phyloP scores from a whole-genome alignment of 371 early-diverging fungal species.

The Syncephalastrum racemosum region DNA sequence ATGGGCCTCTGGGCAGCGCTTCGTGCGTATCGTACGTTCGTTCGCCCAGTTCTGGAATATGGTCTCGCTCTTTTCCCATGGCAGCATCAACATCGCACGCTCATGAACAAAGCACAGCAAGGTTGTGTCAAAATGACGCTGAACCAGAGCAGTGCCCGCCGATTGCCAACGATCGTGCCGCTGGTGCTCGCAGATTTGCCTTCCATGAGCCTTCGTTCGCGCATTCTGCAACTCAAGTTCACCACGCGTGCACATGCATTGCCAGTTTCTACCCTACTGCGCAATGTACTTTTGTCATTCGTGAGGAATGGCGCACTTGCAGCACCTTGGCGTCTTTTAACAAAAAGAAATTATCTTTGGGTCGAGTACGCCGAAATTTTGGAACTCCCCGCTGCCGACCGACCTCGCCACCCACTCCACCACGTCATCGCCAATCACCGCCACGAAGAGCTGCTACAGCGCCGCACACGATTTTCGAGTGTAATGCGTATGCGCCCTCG shows the following conservation, averaged over 20 bases:
- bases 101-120: neutral
- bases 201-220: neutral
- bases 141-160: neutral
- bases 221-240: constrained; percentile 9
- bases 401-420: too few relatives aligned
- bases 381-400: too few relatives aligned
- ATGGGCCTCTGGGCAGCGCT: constrained; percentile 3
- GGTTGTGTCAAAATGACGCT: neutral
- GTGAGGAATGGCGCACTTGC: too few relatives aligned
- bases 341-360: too few relatives aligned
- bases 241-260: neutral
- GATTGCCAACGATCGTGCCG: constrained; percentile 3
- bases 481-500: neutral
- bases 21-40: constrained; percentile 10
- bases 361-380: too few relatives aligned
- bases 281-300: too few relatives aligned
- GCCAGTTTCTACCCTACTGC: neutral
- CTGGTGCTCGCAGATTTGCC: constrained; percentile 1
- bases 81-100: neutral
- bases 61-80: constrained; percentile 14
- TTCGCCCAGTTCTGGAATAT: constrained; percentile 21
- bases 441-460: too few relatives aligned
- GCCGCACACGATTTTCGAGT: too few relatives aligned
- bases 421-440: too few relatives aligned
- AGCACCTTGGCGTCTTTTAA: too few relatives aligned